Evolutionary conservation across 2,329 filamentous ascomycete genomes (phyloP).

Genomic region (Cytospora piceicola): DNA sequence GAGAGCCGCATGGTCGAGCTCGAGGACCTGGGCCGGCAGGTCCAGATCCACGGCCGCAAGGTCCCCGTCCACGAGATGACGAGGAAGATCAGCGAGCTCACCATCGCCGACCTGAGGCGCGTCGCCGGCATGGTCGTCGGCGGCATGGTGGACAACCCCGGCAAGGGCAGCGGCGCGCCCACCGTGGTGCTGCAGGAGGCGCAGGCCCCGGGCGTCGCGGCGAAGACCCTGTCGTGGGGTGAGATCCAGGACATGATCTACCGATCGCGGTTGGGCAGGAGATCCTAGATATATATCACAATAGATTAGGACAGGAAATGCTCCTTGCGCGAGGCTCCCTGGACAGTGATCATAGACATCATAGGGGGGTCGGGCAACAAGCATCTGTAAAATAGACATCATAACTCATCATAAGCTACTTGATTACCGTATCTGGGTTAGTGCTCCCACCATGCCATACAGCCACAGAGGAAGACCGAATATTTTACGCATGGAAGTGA

Average conservation of each 20-base stretch:
- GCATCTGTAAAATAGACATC: constrained; percentile 7
- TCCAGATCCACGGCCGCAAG: constrained; percentile 95
- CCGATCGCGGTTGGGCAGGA: constrained; percentile 77
- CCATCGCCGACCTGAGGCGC: constrained; percentile 76
- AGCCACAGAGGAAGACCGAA: background rate
- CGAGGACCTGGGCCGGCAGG: constrained; percentile 91
- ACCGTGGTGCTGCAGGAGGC: constrained; percentile 96
- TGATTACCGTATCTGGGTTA: background rate
- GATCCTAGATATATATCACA: constrained; percentile 31
- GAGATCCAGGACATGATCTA: constrained; percentile 88
- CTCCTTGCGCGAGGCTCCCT: background rate
- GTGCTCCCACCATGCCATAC: background rate
- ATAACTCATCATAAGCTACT: constrained; percentile 13
- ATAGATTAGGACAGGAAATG: constrained; percentile 7
- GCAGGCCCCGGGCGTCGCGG: constrained; percentile 69
- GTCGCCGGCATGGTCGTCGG: constrained; percentile 80
- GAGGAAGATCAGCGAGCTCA: constrained; percentile 78
- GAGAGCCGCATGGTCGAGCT: constrained; percentile 97
- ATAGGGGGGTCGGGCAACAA: background rate
- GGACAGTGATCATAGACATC: background rate
- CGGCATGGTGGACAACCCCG: constrained; percentile 74
- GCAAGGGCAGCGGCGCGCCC: constrained; percentile 80
- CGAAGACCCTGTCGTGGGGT: constrained; percentile 76
- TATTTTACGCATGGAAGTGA: background rate
- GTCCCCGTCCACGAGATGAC: constrained; percentile 95